These are phyloP conservation scores for Aspergillus mulundensis DNA, from an alignment of 495 filamentous ascomycete genomes.

Conservation along the genomic window DNA sequence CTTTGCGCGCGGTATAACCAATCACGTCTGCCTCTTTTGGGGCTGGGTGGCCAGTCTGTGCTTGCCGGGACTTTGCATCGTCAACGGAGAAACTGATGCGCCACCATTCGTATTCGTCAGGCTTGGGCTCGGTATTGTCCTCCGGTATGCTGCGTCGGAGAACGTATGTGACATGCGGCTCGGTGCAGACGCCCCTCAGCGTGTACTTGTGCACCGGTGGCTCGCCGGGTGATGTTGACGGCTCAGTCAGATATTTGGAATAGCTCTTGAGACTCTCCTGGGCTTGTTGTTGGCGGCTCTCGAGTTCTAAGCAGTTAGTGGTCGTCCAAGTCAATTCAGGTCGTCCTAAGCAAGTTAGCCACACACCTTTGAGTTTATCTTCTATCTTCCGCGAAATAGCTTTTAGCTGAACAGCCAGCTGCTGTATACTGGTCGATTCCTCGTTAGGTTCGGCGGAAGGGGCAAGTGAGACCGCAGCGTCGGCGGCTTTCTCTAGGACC, in stretches of 20 bases:
- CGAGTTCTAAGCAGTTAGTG: slow-evolving; percentile 41
- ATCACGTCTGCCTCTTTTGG: slow-evolving; percentile 35
- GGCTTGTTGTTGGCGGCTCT: slow-evolving; percentile 48
- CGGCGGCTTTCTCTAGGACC: slow-evolving; percentile 35
- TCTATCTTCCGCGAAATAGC: slow-evolving; percentile 42
- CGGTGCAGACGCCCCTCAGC: slow-evolving; percentile 48
- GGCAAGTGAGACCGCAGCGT: slow-evolving; percentile 22
- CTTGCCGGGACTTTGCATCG: slow-evolving; percentile 40
- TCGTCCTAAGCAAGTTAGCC: too few species aligned
- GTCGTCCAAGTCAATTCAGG: neutral
- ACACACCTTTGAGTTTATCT: slow-evolving; percentile 47
- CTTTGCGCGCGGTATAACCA: slow-evolving; percentile 43
- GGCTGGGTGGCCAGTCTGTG: slow-evolving; percentile 21
- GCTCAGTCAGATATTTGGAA: slow-evolving; percentile 51
- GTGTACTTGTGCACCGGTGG: slow-evolving; percentile 46
- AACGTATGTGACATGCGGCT: slow-evolving; percentile 51
- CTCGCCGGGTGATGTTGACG: slow-evolving; percentile 43
- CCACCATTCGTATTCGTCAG: slow-evolving; percentile 52
- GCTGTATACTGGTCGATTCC: slow-evolving; percentile 23
- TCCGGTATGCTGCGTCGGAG: slow-evolving; percentile 22
- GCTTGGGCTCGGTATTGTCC: slow-evolving; percentile 15
- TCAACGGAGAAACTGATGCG: slow-evolving; percentile 49
- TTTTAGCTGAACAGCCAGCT: slow-evolving; percentile 36
- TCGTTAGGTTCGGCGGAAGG: slow-evolving; percentile 16
- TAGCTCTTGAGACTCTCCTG: slow-evolving; percentile 42